Percentiles rank a stretch among this genome's conserved stretches.
Evolutionary conservation across 257 asterid species (phyloP).

Genomic region (Henckelia pumila): DNA sequence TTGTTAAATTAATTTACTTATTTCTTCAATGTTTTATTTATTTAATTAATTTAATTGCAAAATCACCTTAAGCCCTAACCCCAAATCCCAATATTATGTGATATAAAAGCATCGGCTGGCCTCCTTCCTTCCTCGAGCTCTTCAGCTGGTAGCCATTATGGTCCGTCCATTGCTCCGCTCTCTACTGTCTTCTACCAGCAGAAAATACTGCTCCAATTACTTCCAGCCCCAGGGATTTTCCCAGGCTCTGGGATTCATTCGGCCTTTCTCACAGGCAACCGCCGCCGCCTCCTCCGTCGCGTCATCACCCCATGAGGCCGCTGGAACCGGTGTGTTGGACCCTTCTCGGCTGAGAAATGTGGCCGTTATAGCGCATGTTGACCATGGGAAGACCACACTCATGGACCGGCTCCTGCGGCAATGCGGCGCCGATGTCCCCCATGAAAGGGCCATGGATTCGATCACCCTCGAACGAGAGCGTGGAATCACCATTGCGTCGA

Average conservation of each 20-base stretch:
- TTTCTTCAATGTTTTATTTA: no score
- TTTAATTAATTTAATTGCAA: no score
- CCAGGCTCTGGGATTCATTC: constrained; percentile 32
- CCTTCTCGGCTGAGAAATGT: constrained; percentile 76
- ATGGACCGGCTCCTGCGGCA: constrained; percentile 97
- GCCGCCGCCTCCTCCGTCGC: constrained; percentile 53
- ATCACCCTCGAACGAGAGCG: constrained; percentile 96
- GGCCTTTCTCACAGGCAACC: constrained; percentile 50
- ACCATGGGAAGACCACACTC: constrained; percentile 96
- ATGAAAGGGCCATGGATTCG: constrained; percentile 91
- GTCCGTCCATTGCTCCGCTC: constrained; percentile 12
- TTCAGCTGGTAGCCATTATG: constrained; percentile 5
- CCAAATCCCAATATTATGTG: no score
- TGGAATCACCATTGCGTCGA: constrained; percentile 92
- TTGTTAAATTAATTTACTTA: no score
- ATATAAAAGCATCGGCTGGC: no score
- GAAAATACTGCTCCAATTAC: constrained; percentile 26
- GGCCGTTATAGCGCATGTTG: constrained; percentile 96
- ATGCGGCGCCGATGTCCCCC: constrained; percentile 97
- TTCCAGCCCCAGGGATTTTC: constrained; percentile 33
- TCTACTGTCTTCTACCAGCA: constrained; percentile 7
- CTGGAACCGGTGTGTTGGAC: constrained; percentile 43
- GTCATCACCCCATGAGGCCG: constrained; percentile 35
- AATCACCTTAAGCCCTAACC: no score
- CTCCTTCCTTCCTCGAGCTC: neutral